These are phyloP conservation scores for Plantago ovata DNA, from an alignment of 257 asterid species.

Conservation along the genomic window DNA sequence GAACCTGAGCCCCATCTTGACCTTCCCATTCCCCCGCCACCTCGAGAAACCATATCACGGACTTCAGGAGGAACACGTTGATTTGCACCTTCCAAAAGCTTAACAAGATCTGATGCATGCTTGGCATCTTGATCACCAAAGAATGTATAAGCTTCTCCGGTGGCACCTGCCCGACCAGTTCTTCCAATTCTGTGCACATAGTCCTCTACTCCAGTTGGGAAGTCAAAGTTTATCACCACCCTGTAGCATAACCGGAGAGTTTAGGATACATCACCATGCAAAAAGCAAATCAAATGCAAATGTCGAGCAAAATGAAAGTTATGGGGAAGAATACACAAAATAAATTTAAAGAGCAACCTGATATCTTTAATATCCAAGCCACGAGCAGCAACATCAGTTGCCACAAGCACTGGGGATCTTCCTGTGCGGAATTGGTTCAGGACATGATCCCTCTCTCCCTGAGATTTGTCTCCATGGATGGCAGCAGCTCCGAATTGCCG, in stretches of 20 bases:
- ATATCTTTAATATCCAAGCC: conserved; percentile 97
- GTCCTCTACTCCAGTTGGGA: conserved; percentile 93
- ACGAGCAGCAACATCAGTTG: conserved; percentile 99
- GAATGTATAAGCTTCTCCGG: conserved; percentile 83
- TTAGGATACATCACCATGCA: neutral
- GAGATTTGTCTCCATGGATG: conserved; percentile 96
- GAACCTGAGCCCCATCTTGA: conserved; percentile 77
- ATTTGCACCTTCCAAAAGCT: conserved; percentile 85
- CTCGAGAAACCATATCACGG: conserved; percentile 75
- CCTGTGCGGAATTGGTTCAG: conserved; percentile 85
- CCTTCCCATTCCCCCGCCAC: conserved; percentile 73
- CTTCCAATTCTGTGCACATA: conserved; percentile 99
- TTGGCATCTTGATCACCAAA: conserved; percentile 76
- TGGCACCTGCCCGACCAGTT: conserved; percentile 98
- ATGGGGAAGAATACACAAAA: neutral
- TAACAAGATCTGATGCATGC: conserved; percentile 78
- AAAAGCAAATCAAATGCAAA: neutral
- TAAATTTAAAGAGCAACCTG: conserved; percentile 42
- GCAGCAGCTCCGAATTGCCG: conserved; percentile 89
- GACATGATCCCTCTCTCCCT: conserved; percentile 89
- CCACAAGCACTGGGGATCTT: conserved; percentile 87
- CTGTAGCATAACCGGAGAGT: conserved; percentile 30
- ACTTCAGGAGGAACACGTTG: conserved; percentile 76
- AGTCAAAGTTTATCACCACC: conserved; percentile 90
- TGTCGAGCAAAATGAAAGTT: neutral